Percentiles rank a stretch among this genome's conserved stretches.
phyloP scores from a whole-genome alignment of 2,329 filamentous ascomycete genomes.

The Tolypocladium nubicola region DNA sequence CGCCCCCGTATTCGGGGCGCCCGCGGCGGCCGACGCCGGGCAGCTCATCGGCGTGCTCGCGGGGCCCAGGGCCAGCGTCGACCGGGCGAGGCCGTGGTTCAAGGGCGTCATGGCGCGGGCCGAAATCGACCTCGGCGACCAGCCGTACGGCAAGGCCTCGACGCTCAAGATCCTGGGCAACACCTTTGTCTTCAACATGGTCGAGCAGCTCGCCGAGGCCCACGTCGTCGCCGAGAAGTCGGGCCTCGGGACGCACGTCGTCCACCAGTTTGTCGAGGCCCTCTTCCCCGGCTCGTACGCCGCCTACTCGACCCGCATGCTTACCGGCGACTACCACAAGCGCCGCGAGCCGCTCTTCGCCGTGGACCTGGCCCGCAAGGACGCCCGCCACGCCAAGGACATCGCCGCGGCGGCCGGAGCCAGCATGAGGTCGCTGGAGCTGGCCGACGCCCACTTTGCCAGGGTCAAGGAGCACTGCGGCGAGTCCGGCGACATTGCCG shows the following conservation, averaged over 20 bases:
- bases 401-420: constrained; percentile 55
- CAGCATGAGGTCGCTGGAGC: constrained; percentile 52
- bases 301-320: constrained; percentile 66
- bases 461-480: constrained; percentile 59
- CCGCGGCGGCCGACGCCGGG: constrained; percentile 59
- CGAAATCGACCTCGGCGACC: constrained; percentile 59
- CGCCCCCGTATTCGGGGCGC: constrained; percentile 58
- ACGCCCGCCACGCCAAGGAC: constrained; percentile 61
- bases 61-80: constrained; percentile 48
- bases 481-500: constrained; percentile 65
- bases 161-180: constrained; percentile 78
- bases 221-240: constrained; percentile 71
- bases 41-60: constrained; percentile 65
- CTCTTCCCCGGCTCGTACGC: constrained; percentile 70
- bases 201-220: constrained; percentile 69
- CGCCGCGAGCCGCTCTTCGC: constrained; percentile 72
- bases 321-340: constrained; percentile 64
- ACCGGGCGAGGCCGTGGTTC: constrained; percentile 35
- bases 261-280: constrained; percentile 61
- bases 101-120: constrained; percentile 50
- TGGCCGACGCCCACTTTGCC: constrained; percentile 58
- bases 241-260: constrained; percentile 58
- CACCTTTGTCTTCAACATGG: constrained; percentile 74
- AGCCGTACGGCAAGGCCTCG: constrained; percentile 58
- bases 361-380: constrained; percentile 74